phyloP scores from a whole-genome alignment of 2,329 filamentous ascomycete genomes.

The Aspergillus candidus region DNA sequence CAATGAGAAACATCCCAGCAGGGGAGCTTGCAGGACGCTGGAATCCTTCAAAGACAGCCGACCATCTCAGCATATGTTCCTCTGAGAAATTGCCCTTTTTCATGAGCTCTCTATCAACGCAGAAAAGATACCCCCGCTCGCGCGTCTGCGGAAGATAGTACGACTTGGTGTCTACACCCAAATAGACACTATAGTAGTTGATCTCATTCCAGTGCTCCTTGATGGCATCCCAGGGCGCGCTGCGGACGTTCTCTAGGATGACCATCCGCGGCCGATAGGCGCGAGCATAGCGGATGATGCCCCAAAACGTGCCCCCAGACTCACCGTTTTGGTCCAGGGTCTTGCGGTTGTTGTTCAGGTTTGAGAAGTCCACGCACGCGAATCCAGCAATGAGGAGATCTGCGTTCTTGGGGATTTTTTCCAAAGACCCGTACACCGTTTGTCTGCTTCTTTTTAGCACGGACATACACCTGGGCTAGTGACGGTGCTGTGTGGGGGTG shows the following conservation, averaged over 20 bases:
- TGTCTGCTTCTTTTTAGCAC: slow-evolving; percentile 39
- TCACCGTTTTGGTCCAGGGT: slow-evolving; percentile 53
- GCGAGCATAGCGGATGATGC: slow-evolving; percentile 53
- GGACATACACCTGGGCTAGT: slow-evolving; percentile 2
- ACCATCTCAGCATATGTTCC: slow-evolving; percentile 33
- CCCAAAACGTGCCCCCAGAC: slow-evolving; percentile 59
- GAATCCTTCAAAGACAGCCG: slow-evolving; percentile 41
- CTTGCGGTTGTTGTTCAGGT: slow-evolving; percentile 54
- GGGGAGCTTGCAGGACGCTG: slow-evolving; percentile 56
- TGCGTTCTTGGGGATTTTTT: slow-evolving; percentile 50
- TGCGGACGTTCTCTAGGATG: slow-evolving; percentile 65
- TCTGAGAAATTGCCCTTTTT: slow-evolving; percentile 13
- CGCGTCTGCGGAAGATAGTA: slow-evolving; percentile 70
- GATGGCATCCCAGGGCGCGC: slow-evolving; percentile 54
- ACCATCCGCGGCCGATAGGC: slow-evolving; percentile 56
- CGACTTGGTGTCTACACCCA: slow-evolving; percentile 60
- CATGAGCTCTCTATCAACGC: slow-evolving; percentile 39
- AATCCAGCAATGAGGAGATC: slow-evolving; percentile 68
- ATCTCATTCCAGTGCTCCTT: slow-evolving; percentile 42
- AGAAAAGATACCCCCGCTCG: slow-evolving; percentile 54
- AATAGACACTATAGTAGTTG: slow-evolving; percentile 50
- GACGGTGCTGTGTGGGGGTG: too few relatives aligned
- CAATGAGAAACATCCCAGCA: slow-evolving; percentile 56
- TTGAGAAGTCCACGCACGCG: slow-evolving; percentile 69
- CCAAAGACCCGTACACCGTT: slow-evolving; percentile 60